Conservation (phyloP, 1,139 yeast genomes). For the Candida sp. region DNA sequence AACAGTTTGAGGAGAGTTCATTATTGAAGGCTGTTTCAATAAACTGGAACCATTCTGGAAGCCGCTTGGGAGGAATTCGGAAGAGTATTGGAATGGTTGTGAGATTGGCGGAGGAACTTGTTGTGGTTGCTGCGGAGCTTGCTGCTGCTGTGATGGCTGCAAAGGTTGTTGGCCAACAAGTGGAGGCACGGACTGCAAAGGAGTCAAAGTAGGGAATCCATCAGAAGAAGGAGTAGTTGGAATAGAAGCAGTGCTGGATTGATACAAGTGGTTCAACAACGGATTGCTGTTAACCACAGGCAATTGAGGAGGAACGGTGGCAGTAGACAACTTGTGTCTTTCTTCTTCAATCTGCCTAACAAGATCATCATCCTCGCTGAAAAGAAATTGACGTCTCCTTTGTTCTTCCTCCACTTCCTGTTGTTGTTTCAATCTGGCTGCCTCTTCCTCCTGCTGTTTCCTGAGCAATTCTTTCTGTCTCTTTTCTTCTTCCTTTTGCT, state of each 20-base stretch:
- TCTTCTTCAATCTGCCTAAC: slow-evolving; percentile 11
- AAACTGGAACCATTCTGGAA: slow-evolving; percentile 4
- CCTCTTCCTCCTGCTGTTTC: slow-evolving; percentile 34
- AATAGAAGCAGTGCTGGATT: slow-evolving; percentile 32
- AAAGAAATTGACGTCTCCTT: neutral
- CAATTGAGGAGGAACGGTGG: neutral
- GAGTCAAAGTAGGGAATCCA: slow-evolving; percentile 14
- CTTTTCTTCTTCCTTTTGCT: slow-evolving; percentile 43
- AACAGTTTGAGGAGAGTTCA: slow-evolving; percentile 13
- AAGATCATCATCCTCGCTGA: slow-evolving; percentile 13
- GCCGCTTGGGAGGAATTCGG: slow-evolving; percentile 6
- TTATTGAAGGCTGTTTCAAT: slow-evolving; percentile 3
- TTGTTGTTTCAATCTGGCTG: slow-evolving; percentile 32
- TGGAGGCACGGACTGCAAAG: slow-evolving; percentile 11
- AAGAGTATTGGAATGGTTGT: slow-evolving; percentile 5
- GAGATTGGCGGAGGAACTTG: neutral
- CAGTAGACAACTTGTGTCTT: slow-evolving; percentile 5
- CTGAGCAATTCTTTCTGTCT: slow-evolving; percentile 26
- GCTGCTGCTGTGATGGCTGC: neutral
- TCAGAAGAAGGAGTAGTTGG: slow-evolving; percentile 22
- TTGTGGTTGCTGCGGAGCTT: neutral
- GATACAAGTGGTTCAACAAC: slow-evolving; percentile 38
- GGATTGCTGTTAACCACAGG: slow-evolving; percentile 20
- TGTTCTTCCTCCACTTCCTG: slow-evolving; percentile 21
- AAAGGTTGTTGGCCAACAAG: slow-evolving; percentile 7